Evolutionary conservation across 305 asterid species (phyloP).

Genomic region (Withania somnifera): DNA sequence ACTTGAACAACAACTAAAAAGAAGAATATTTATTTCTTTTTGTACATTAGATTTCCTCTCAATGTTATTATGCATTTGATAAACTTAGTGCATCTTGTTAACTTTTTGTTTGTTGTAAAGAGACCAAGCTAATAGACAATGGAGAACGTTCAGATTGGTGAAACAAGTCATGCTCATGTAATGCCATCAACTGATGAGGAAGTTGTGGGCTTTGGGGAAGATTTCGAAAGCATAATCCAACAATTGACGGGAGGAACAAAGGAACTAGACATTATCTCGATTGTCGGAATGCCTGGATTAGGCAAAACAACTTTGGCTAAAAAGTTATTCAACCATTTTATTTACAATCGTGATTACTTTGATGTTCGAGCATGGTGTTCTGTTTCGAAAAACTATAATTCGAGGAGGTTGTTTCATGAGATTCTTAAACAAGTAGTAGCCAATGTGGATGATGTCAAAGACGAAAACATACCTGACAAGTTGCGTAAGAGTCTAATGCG

Average conservation of each 20-base stretch:
- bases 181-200: not conserved
- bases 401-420: not conserved
- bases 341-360: not conserved
- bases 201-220: not conserved
- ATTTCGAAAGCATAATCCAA: not conserved
- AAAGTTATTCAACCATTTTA: not conserved
- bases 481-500: not conserved
- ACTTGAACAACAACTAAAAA: too few relatives aligned
- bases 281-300: conserved; percentile 7
- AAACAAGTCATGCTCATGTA: not conserved
- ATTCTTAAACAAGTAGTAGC: not conserved
- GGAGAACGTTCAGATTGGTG: not conserved
- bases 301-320: conserved; percentile 5
- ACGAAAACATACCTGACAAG: not conserved
- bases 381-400: not conserved
- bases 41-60: too few relatives aligned
- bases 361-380: conserved; percentile 1
- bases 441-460: not conserved
- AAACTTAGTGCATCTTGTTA: too few relatives aligned
- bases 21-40: too few relatives aligned
- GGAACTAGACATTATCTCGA: not conserved
- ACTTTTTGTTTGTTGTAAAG: too few relatives aligned
- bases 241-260: not conserved
- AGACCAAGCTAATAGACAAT: not conserved
- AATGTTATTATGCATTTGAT: too few relatives aligned